Base-by-base conservation (phyloP, 768 basidiomycete genomes). In the Sarcodon sp. region DNA sequence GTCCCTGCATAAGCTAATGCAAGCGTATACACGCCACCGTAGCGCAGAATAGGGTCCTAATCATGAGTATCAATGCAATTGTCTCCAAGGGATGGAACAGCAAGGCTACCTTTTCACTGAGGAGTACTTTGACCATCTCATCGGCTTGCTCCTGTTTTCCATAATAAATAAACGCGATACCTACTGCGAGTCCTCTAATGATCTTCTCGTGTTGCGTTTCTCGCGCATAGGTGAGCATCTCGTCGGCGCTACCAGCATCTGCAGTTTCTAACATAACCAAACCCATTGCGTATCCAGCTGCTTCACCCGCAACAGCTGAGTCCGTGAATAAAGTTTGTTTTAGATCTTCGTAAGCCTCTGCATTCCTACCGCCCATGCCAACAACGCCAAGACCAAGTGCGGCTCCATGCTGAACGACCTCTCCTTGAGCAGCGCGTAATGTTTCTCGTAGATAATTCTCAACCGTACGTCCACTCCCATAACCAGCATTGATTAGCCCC, bases 161-260 rank as follows among this genome's bases (percentile, higher is more conserved):
- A 53, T 94, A 98, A 65, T 78, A 89, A 50, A 98, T 76, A 63
- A 98, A 89, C 2, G 90, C 89, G 39, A 92, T 71, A 16, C 94
- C 94, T 55, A 99, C 75, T 6, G 93, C 88, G 47, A 99, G 73
- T 54, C 92, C 92, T 41, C 96, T 83, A 48, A 98, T 98, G 59
- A 98, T 98, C 70, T 98, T 99, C 70, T 99, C 96, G 61, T 98
- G 96, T 59, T 96, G 91, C 1, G 96, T 99, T 61, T 99, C 96
- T 48, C 86, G 79, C 31, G 96, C 92, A 59, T 99, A 99, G 46
- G 83, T 77, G 49, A 97, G 69, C 94, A 97, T 98, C 67, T 99
- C 96, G 31, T 87, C 83, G 34, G 91, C 79, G 47, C 80, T 79
- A 35, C 78, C 81, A 31, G 73, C 69, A 38, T 80, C 81, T 12